Evolutionary conservation across 2,329 filamentous ascomycete species (phyloP), one percentile per base, ranked within the genome.

Genomic region (Dendryphion nanum): DNA sequence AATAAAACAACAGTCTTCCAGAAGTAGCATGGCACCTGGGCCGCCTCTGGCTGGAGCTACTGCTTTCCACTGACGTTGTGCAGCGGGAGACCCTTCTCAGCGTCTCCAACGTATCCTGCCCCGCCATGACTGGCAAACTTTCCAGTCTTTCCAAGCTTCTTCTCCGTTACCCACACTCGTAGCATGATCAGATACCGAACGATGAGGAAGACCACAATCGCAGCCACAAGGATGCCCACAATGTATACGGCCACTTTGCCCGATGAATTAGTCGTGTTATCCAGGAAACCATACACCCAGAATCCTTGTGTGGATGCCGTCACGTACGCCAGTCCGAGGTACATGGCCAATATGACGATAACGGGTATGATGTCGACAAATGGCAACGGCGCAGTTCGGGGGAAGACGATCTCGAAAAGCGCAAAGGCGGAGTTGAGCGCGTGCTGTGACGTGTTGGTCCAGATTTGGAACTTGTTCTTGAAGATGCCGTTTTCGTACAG

Each of bases 251-350:
- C 78, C 3, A 89, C 80, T 5, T 72, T 67, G 0, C 73, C 76
- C 18, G 72, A 60, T 13, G 75, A 73, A 34, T 76, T 48, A 16
- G 42, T 64, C 14, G 61, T 56, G 5, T 67, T 59, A 59, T 95
- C 75, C n/a, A 95, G 76, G 67, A 95, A 95, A 41, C 55, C 61
- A 68, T 95, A 95, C 0, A 85, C 76, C 63, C 90, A 94, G 60
- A 84, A 87, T 3, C 78, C 78, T 61, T 89, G 73, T 0, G 81
- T 82, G 4, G 78, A 79, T 44, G 78, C 66, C 1, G 85, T 90
- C 16, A 93, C 51, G 63, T 87, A 94, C 1, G 86, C 87, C 13
- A 94, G 68, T 1, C 71, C 78, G 8, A 90, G 74, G 61, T 94
- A 95, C 4, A 83, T 67, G 0, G 78, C 79, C 29, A 94, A 74